These are phyloP conservation scores for Leptographium procerum DNA, from an alignment of 2,329 filamentous ascomycete species.

Conservation along the genomic window DNA sequence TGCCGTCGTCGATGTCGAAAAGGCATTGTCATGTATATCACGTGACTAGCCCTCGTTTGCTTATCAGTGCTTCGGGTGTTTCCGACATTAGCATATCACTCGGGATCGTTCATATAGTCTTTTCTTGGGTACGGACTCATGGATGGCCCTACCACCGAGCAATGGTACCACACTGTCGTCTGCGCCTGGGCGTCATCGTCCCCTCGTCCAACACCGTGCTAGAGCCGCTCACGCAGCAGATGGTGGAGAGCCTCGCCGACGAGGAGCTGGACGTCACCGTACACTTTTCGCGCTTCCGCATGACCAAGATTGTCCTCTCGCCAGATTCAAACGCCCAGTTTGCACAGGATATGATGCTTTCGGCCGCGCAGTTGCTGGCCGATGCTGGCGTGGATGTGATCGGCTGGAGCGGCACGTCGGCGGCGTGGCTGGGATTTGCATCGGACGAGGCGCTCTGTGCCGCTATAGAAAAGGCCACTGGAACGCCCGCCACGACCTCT, in stretches of 20 bases:
- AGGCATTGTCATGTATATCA: too few relatives aligned
- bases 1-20: too few relatives aligned
- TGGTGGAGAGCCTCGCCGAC: slow-evolving; percentile 19
- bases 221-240: slow-evolving; percentile 27
- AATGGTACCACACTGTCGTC: not conserved
- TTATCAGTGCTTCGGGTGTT: too few relatives aligned
- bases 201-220: slow-evolving; percentile 32
- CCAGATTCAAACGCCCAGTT: slow-evolving; percentile 21
- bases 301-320: slow-evolving; percentile 25
- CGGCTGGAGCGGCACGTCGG: slow-evolving; percentile 26
- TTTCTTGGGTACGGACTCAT: not conserved
- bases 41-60: too few relatives aligned
- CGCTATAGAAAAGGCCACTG: slow-evolving; percentile 23
- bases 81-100: too few relatives aligned
- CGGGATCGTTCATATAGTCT: too few relatives aligned
- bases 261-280: slow-evolving; percentile 18
- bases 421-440: slow-evolving; percentile 28
- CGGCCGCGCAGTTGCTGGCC: slow-evolving; percentile 22
- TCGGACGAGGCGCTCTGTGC: slow-evolving; percentile 26
- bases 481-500: slow-evolving; percentile 28
- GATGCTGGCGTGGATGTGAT: slow-evolving; percentile 27
- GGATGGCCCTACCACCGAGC: not conserved
- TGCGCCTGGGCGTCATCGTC: slow-evolving; percentile 26
- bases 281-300: slow-evolving; percentile 31
- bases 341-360: slow-evolving; percentile 16